Base-by-base conservation (phyloP, 495 filamentous ascomycete genomes). In the Neurospora discreta region DNA sequence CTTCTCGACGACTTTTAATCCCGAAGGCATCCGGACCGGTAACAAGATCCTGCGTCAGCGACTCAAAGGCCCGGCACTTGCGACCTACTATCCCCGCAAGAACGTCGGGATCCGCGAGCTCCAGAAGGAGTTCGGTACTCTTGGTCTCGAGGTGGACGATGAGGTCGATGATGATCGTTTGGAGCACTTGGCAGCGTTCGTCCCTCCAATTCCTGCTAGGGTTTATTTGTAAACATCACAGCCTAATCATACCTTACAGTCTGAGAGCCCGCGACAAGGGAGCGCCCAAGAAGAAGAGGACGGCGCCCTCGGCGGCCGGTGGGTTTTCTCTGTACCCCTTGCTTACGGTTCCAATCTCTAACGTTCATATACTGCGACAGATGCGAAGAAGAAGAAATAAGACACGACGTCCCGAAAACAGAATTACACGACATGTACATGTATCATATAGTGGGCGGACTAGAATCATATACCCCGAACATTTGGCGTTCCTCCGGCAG, bases 1-100 rank as follows among this genome's bases (percentile, higher is more conserved):
- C 80, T 99, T 99, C 86, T 89, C 88, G 68, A 90, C 90, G 36
- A 97, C 92, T 67, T 98, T 89, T 86, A 99, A 99, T 82, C 95
- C 95, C 15, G 84, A 90, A 38, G 82, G 89, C 72, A 79, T 90
- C 71, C 91, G 95, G 74, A 86, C 91, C 58, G 95, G 95, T 73
- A 97, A 93, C 83, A 94, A 93, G 78, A 84, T 98, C 75, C 85
- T 99, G 46, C 90, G 94, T 74, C 90, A 97, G 79, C 87, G 93
- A 72, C 85, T 98, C 39, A 87, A 86, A 74, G 95, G 95, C 9
- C 91, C 93, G 30, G 76, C 91, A 0, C 82, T 97, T 69, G 89
- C 89, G 23, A 85, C 91, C 72, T 99, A 97, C 85, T 99, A 99
- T 79, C 95, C 95, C 1, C 88, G 87, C 39, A 89, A 88, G 71